Percentiles rank a stretch among this genome's conserved stretches.
Conservation (phyloP, 2,329 filamentous ascomycete genomes). For the Phyllosticta citrichinensis region DNA sequence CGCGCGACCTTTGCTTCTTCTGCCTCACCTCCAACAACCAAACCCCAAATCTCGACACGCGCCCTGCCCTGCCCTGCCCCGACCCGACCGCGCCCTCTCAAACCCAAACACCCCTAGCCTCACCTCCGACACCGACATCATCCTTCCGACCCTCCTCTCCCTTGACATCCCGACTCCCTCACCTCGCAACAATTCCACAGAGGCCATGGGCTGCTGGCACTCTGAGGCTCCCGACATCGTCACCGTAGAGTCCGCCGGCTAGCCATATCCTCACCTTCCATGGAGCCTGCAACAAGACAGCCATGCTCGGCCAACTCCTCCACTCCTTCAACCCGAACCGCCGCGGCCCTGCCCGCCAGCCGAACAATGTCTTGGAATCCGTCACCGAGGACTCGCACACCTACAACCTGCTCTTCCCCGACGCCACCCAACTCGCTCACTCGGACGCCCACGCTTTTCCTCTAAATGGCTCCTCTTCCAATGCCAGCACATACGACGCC, state of each 20-base stretch:
- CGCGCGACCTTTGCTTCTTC: constrained; percentile 6
- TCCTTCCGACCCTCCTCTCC: neutral
- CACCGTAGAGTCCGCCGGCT: constrained; percentile 8
- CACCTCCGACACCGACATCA: neutral
- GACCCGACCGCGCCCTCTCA: neutral
- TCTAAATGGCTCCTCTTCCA: neutral
- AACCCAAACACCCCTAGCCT: neutral
- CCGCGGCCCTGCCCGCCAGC: constrained; percentile 20
- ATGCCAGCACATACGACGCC: constrained; percentile 45
- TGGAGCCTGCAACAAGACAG: constrained; percentile 10
- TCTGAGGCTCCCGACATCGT: constrained; percentile 7
- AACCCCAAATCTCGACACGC: neutral
- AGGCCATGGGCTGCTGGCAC: constrained; percentile 8
- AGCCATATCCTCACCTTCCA: constrained; percentile 4
- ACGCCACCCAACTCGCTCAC: constrained; percentile 25
- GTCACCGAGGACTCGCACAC: constrained; percentile 32
- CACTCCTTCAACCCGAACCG: constrained; percentile 19
- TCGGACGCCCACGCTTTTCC: constrained; percentile 19
- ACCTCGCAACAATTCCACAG: constrained; percentile 3
- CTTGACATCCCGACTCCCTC: constrained; percentile 3
- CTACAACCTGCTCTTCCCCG: constrained; percentile 32
- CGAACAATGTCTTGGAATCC: constrained; percentile 24
- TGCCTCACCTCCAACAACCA: neutral
- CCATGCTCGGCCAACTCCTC: constrained; percentile 33
- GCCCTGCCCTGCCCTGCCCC: neutral